Percentiles rank a stretch among this genome's conserved stretches.
Conservation (phyloP, 805 yeast species). For the Monosporozyma unispora region DNA sequence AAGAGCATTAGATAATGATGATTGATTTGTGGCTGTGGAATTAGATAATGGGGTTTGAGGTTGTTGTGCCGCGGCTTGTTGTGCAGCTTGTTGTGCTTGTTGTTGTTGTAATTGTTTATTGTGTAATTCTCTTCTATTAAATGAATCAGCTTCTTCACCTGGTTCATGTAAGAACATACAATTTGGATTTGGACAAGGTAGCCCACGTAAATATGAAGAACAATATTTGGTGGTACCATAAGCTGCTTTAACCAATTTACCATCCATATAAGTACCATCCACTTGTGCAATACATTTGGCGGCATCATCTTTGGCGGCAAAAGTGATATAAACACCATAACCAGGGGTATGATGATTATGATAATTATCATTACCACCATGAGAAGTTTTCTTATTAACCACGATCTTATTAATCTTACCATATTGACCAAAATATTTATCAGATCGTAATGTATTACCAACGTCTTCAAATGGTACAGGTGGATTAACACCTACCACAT, state of each 20-base stretch:
- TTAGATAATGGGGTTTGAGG: not conserved
- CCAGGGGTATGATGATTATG: slow-evolving; percentile 42
- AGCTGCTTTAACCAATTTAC: slow-evolving; percentile 83
- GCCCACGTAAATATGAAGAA: slow-evolving; percentile 90
- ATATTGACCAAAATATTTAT: slow-evolving; percentile 95
- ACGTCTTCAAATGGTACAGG: slow-evolving; percentile 73
- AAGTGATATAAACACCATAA: slow-evolving; percentile 92
- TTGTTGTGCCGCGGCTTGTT: not conserved
- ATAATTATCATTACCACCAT: slow-evolving; percentile 21
- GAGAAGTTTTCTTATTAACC: slow-evolving; percentile 65
- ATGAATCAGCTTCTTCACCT: slow-evolving; percentile 97
- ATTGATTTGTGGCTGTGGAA: not conserved
- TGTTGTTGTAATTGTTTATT: slow-evolving; percentile 29
- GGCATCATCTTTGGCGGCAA: slow-evolving; percentile 89
- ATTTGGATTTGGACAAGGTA: slow-evolving; percentile 94
- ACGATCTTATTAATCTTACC: slow-evolving; percentile 93
- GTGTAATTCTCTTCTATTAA: slow-evolving; percentile 52
- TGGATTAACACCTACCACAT: slow-evolving; percentile 86
- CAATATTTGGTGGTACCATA: slow-evolving; percentile 98
- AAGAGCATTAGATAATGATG: not conserved
- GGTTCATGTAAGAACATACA: slow-evolving; percentile 99
- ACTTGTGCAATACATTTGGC: slow-evolving; percentile 85
- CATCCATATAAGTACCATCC: slow-evolving; percentile 88
- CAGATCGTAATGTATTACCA: slow-evolving; percentile 73
- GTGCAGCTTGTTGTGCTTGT: slow-evolving; percentile 26